phyloP scores from a whole-genome alignment of 106 monocot genomes.

The Alisma plantagoaquatica region DNA sequence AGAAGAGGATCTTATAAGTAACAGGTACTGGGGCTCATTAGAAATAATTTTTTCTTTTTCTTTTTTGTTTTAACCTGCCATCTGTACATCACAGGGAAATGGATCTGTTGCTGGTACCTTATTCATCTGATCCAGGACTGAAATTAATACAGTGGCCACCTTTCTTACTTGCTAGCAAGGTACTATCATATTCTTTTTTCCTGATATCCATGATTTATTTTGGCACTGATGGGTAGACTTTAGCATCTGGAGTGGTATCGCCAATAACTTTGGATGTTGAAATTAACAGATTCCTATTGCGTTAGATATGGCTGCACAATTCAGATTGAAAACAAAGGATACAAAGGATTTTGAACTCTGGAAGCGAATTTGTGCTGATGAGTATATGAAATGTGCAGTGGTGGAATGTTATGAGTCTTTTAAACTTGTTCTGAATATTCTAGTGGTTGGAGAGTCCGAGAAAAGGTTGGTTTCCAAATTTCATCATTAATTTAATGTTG shows the following conservation, averaged over 20 bases:
- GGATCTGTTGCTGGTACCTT: constrained; percentile 93
- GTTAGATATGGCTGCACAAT: constrained; percentile 94
- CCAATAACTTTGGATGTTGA: background rate
- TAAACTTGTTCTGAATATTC: constrained; percentile 76
- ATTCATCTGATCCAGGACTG: constrained; percentile 83
- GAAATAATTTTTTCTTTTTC: background rate
- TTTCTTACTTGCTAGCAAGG: constrained; percentile 99
- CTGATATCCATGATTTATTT: too few species aligned
- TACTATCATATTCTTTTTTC: too few species aligned
- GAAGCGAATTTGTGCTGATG: constrained; percentile 96
- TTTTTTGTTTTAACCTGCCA: background rate
- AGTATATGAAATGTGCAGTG: constrained; percentile 99
- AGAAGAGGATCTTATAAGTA: constrained; percentile 95
- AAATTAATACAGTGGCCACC: constrained; percentile 97
- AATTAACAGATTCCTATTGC: constrained; percentile 83
- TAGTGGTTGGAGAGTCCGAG: constrained; percentile 92
- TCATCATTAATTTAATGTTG: background rate
- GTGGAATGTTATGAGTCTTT: constrained; percentile 98
- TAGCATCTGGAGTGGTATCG: too few species aligned
- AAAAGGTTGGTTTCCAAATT: constrained; percentile 45
- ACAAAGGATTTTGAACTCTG: constrained; percentile 88
- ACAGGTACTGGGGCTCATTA: constrained; percentile 62
- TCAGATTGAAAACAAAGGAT: constrained; percentile 44
- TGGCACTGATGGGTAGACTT: too few species aligned
- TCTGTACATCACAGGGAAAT: constrained; percentile 57